These are phyloP conservation scores for Dichotomocladium elegans DNA, from an alignment of 371 early-diverging fungal species.

Conservation along the genomic window DNA sequence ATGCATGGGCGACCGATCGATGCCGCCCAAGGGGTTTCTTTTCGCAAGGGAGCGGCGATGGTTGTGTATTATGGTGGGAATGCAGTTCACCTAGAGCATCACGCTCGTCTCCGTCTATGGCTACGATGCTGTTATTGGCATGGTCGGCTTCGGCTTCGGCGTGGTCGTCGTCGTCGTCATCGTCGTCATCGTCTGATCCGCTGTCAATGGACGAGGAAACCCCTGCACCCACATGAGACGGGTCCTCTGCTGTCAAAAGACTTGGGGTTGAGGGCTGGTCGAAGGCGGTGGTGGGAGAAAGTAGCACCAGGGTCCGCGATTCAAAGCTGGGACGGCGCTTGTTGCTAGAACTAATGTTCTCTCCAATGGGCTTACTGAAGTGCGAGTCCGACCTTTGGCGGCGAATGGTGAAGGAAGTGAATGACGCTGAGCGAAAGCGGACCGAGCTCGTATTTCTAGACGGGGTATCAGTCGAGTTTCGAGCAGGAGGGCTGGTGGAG, in stretches of 20 bases:
- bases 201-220: constrained; percentile 8
- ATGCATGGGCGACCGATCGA: not conserved
- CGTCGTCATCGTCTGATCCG: constrained; percentile 11
- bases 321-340: constrained; percentile 11
- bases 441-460: no score
- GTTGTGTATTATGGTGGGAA: no score
- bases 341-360: not conserved
- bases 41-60: no score
- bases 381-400: constrained; percentile 12
- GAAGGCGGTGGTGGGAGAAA: not conserved
- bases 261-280: not conserved
- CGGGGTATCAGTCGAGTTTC: no score
- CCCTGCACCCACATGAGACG: not conserved
- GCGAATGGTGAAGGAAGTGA: not conserved
- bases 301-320: not conserved
- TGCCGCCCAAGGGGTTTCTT: not conserved
- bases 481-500: no score
- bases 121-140: no score
- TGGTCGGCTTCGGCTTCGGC: no score
- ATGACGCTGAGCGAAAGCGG: no score
- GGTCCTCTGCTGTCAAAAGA: constrained; percentile 4
- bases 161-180: not conserved
- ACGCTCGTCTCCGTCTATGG: no score
- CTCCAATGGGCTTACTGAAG: not conserved
- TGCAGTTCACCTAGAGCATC: no score